Evolutionary conservation across 2,329 filamentous ascomycete species (phyloP).

Genomic region (Colletotrichum tamarilloi): DNA sequence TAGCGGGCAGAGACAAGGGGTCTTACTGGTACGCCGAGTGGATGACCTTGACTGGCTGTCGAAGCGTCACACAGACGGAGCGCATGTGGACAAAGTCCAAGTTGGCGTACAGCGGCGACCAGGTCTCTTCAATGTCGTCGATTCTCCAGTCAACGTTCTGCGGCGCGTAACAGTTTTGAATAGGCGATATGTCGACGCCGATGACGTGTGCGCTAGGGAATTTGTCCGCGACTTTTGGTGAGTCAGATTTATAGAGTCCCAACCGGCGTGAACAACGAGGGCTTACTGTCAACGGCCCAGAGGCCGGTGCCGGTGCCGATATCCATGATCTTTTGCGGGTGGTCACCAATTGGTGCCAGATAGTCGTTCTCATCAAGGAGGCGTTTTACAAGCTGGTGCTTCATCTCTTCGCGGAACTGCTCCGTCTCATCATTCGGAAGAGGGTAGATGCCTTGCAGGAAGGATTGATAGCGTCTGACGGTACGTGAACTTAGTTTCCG

Average conservation of each 20-base stretch:
- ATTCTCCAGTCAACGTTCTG: slow-evolving; percentile 68
- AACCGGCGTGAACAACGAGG: neutral
- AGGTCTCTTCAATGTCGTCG: slow-evolving; percentile 53
- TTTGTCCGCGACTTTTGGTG: slow-evolving; percentile 53
- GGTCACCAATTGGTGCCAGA: slow-evolving; percentile 55
- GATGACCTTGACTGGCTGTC: slow-evolving; percentile 61
- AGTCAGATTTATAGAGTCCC: slow-evolving; percentile 3
- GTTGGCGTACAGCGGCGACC: slow-evolving; percentile 46
- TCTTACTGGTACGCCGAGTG: slow-evolving; percentile 56
- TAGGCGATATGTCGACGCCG: slow-evolving; percentile 56
- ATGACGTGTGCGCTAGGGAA: slow-evolving; percentile 58
- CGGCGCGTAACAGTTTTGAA: slow-evolving; percentile 60
- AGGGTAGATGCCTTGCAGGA: slow-evolving; percentile 58
- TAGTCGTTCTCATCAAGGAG: slow-evolving; percentile 55
- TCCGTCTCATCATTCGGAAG: slow-evolving; percentile 65
- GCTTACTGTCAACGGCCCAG: slow-evolving; percentile 66
- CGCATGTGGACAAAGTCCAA: slow-evolving; percentile 67
- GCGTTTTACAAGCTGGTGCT: slow-evolving; percentile 61
- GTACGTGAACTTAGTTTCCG: slow-evolving; percentile 11
- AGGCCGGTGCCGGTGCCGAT: slow-evolving; percentile 62
- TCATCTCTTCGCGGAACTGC: slow-evolving; percentile 59
- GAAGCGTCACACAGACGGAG: slow-evolving; percentile 61
- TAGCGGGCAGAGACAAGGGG: neutral
- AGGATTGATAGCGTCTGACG: slow-evolving; percentile 60
- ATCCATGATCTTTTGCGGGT: slow-evolving; percentile 61